Base-by-base conservation (phyloP, 1,284 basidiomycete species). In the Cutaneotrichosporon curvatum region DNA sequence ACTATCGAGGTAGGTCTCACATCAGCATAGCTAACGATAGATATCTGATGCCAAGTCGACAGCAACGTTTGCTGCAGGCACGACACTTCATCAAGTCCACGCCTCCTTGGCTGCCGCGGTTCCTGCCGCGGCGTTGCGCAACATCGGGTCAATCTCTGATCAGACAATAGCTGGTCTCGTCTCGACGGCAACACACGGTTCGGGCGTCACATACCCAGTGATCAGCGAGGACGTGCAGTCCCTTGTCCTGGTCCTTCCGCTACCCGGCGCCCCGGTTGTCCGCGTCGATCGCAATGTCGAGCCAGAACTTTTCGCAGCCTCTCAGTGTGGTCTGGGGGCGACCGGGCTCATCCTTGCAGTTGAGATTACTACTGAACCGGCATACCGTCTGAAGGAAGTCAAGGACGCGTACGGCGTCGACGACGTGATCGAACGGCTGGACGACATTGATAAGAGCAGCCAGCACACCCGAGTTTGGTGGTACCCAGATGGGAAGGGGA, bases 401-500 rank as follows among this genome's bases (percentile, higher is more conserved):
- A 83, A 84, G 56, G 79, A 81, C 56, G 79, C 81, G 18, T 70
- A 83, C 36, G 85, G 88, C 57, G 79, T 84, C 39, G 64, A 70
- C 25, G 67, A 68, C 31, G 72, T 78, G 38, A 61, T 75, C 34
- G 68, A 68, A 21, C 72, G 81, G n/a, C 60, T 65, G 49, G 67
- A 67, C 55, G 53, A 55, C 60, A 73, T 92, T 59, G 81, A 79
- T 31, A 64, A 68, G 41, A 77, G 79, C 39, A 82, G 85, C 1
- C 81, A 97, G 71, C 90, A 96, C 67, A 86, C 88, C 20, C 78
- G 89, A n/a, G 77, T 91, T 23, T 92, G 88, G 86, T 98, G 92
- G 91, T 95, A 85, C 73, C 89, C 92, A 2, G 83, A 86, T 48
- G 80, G 82, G 16, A 81, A 83, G 51, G 75, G 75, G 31, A 76